Conservation (phyloP, 2,329 filamentous ascomycete genomes). For the Clonostachys solani region DNA sequence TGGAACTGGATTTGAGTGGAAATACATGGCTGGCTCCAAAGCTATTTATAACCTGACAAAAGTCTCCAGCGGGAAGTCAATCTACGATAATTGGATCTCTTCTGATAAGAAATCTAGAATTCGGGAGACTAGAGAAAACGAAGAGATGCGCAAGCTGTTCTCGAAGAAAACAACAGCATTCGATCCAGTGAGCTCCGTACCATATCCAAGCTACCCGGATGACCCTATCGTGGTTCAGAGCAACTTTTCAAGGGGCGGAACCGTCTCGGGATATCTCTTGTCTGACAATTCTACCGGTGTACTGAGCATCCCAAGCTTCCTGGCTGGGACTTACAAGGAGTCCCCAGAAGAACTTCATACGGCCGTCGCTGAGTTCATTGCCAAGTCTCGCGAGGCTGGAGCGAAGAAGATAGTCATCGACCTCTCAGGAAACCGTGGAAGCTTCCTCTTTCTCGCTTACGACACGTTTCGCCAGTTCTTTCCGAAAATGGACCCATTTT, state of each 20-base stretch:
- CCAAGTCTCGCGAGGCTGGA: slow-evolving; percentile 23
- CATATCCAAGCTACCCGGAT: not conserved
- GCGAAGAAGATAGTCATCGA: slow-evolving; percentile 63
- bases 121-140: slow-evolving; percentile 16
- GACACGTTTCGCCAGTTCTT: slow-evolving; percentile 40
- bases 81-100: slow-evolving; percentile 1
- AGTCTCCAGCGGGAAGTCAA: slow-evolving; percentile 26
- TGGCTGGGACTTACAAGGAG: slow-evolving; percentile 25
- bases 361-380: slow-evolving; percentile 14
- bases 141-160: too few relatives aligned
- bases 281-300: not conserved
- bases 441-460: slow-evolving; percentile 38
- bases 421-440: slow-evolving; percentile 56
- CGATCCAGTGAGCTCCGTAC: too few relatives aligned
- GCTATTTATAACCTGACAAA: too few relatives aligned
- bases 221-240: not conserved
- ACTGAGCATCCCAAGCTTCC: slow-evolving; percentile 13
- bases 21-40: too few relatives aligned
- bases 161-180: too few relatives aligned
- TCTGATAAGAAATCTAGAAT: too few relatives aligned
- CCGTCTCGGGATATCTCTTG: slow-evolving; percentile 13
- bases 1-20: too few relatives aligned
- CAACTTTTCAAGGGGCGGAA: slow-evolving; percentile 1
- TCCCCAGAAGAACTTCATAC: slow-evolving; percentile 25
- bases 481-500: slow-evolving; percentile 11